These are phyloP conservation scores for Raffaelea albimanens DNA, from an alignment of 2,329 filamentous ascomycete genomes.

Conservation along the genomic window DNA sequence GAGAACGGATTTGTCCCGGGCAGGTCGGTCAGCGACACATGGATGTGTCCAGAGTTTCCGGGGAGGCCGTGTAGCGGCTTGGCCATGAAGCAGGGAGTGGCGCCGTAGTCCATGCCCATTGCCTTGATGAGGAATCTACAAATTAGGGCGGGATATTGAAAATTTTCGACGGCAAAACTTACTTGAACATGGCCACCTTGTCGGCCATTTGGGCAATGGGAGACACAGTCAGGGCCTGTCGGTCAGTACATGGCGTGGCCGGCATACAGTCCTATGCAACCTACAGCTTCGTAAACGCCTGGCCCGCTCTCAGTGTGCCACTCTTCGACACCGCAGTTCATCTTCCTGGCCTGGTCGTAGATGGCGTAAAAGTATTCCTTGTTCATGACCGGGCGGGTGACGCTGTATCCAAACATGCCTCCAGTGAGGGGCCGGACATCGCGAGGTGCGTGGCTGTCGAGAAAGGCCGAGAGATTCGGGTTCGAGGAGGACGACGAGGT, in stretches of 20 bases:
- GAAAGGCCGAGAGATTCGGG: slow-evolving; percentile 61
- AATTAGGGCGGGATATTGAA: no score
- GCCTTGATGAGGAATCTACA: slow-evolving; percentile 55
- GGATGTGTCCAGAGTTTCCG: slow-evolving; percentile 92
- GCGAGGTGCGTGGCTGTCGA: slow-evolving; percentile 61
- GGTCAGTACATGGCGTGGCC: neutral
- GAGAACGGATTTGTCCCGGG: slow-evolving; percentile 66
- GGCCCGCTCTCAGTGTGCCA: slow-evolving; percentile 94
- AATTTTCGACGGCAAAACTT: slow-evolving; percentile 40
- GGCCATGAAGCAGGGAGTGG: slow-evolving; percentile 97
- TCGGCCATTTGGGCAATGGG: slow-evolving; percentile 87
- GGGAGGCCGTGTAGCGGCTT: slow-evolving; percentile 85
- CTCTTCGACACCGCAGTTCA: slow-evolving; percentile 74
- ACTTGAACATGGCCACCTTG: slow-evolving; percentile 85
- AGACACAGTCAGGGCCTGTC: slow-evolving; percentile 68
- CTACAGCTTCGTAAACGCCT: slow-evolving; percentile 75
- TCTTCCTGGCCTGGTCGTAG: slow-evolving; percentile 67
- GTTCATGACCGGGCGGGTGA: slow-evolving; percentile 79
- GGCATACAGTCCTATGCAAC: neutral
- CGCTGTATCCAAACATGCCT: slow-evolving; percentile 90
- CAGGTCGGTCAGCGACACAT: slow-evolving; percentile 78
- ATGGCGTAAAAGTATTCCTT: slow-evolving; percentile 85
- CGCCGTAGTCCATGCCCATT: slow-evolving; percentile 73
- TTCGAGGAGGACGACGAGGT: slow-evolving; percentile 24
- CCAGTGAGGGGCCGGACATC: slow-evolving; percentile 70